phyloP scores from a whole-genome alignment of 257 asterid species.

The Galeopsis tetrahit region DNA sequence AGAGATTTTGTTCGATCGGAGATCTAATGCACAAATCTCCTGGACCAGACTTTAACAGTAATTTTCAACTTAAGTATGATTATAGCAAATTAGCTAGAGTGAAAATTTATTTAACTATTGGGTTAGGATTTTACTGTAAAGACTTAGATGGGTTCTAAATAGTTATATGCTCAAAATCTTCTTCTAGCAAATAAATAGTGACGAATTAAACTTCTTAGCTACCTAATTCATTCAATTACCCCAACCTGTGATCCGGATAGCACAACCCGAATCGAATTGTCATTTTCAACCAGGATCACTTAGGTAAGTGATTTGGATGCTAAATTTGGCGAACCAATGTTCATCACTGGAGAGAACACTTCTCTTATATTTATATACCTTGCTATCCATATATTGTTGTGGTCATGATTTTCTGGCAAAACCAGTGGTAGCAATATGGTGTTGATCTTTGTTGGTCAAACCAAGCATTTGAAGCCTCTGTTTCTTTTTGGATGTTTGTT shows the following conservation, averaged over 20 bases:
- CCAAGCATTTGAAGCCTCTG: background rate
- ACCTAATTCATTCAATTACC: background rate
- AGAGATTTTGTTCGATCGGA: background rate
- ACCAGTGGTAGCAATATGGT: background rate
- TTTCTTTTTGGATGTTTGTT: background rate
- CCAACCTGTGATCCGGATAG: background rate
- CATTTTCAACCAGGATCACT: background rate
- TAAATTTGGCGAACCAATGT: background rate
- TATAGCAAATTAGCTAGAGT: background rate
- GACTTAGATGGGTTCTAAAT: background rate
- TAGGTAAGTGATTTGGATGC: background rate
- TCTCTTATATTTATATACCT: background rate
- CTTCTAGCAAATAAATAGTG: background rate
- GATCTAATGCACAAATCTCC: background rate
- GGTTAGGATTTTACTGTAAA: background rate
- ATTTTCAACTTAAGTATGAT: background rate
- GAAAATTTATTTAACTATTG: slow-evolving; percentile 1
- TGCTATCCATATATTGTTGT: background rate
- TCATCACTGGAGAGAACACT: background rate
- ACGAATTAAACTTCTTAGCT: background rate
- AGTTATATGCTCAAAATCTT: background rate
- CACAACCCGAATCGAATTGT: background rate
- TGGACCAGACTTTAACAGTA: background rate
- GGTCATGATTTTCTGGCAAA: background rate
- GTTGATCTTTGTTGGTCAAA: background rate